phyloP scores from a whole-genome alignment of 2,329 filamentous ascomycete genomes.

The Aspergillus phoenicis region DNA sequence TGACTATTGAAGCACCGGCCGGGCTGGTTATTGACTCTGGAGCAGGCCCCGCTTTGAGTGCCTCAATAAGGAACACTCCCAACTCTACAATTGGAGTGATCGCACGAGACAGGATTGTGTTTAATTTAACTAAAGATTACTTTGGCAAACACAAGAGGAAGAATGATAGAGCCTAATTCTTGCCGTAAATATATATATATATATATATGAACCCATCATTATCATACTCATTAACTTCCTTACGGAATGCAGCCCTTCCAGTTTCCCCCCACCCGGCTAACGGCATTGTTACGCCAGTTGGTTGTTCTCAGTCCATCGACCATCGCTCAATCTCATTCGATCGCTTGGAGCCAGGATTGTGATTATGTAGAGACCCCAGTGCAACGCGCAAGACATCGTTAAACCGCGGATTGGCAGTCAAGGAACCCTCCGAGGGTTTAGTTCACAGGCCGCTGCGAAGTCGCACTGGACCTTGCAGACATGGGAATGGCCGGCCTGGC shows the following conservation, averaged over 20 bases:
- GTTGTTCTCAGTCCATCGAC: conserved; percentile 1
- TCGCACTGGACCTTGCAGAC: conserved; percentile 17
- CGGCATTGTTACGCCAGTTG: conserved; percentile 23
- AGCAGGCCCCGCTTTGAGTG: not conserved
- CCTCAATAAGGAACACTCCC: not conserved
- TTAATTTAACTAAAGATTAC: not conserved
- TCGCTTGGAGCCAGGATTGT: not conserved
- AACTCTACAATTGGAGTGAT: not conserved
- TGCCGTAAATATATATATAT: not conserved
- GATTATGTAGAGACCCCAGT: not conserved
- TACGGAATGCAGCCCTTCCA: conserved; percentile 14
- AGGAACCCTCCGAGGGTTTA: not conserved
- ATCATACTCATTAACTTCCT: not conserved
- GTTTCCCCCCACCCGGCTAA: conserved; percentile 20
- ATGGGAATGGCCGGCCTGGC: conserved; percentile 11
- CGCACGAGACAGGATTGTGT: not conserved
- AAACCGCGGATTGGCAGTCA: not conserved
- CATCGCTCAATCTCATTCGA: not conserved
- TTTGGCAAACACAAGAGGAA: not conserved
- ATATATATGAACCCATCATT: too few relatives aligned
- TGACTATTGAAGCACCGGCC: conserved; percentile 3
- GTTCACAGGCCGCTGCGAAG: conserved; percentile 4
- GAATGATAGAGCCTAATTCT: not conserved
- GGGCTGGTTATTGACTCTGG: conserved; percentile 8
- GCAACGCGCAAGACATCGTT: not conserved